phyloP scores from a whole-genome alignment of 306 rosid genomes.

The Sindora glabra region DNA sequence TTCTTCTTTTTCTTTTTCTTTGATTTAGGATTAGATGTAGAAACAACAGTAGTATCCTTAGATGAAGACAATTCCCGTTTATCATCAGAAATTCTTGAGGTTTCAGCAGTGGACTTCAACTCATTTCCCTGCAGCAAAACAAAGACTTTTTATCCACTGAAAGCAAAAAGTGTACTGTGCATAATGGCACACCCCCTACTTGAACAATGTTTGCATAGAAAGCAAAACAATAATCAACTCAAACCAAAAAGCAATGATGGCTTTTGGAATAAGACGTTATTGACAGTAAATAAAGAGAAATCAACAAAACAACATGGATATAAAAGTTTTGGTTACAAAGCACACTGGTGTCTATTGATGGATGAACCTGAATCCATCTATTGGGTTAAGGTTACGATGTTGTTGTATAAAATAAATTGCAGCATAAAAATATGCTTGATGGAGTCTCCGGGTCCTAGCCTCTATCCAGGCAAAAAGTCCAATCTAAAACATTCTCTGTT shows the following conservation, averaged over 20 bases:
- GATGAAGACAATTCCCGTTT: conserved; percentile 15
- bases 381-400: too few relatives aligned
- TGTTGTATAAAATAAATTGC: not conserved
- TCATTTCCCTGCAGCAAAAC: conserved; percentile 45
- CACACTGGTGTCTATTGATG: too few relatives aligned
- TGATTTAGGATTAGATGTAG: conserved; percentile 41
- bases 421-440: not conserved
- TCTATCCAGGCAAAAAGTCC: not conserved
- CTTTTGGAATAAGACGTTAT: not conserved
- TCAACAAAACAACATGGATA: not conserved
- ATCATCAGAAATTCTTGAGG: conserved; percentile 3
- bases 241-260: not conserved
- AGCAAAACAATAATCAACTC: too few relatives aligned
- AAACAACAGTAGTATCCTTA: conserved; percentile 23
- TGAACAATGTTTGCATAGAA: not conserved
- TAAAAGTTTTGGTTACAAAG: too few relatives aligned
- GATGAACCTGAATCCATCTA: too few relatives aligned
- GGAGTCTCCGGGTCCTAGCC: not conserved
- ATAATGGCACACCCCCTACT: not conserved
- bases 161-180: not conserved
- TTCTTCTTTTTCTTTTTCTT: conserved; percentile 93
- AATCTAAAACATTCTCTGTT: not conserved
- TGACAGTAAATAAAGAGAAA: too few relatives aligned
- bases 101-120: conserved; percentile 10
- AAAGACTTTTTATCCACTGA: not conserved